Conservation (phyloP, 148 eudicot genomes). For the Persicaria tinctoria region DNA sequence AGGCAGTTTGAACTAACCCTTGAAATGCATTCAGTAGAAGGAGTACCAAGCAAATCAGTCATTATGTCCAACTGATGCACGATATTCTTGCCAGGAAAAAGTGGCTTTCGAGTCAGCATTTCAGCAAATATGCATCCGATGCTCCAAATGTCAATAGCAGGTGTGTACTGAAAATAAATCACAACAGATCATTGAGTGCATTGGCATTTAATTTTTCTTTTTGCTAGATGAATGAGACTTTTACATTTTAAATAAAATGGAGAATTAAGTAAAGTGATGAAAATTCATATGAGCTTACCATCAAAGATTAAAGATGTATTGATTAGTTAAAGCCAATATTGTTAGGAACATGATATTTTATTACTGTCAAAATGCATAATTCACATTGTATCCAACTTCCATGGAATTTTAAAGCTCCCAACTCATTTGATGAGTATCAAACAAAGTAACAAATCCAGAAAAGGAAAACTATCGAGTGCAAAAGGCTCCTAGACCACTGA, state of each 20-base stretch:
- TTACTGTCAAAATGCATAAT: not conserved
- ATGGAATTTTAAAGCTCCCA: not conserved
- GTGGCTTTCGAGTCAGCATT: conserved; percentile 16
- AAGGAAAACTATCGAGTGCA: not conserved
- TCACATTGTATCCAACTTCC: not conserved
- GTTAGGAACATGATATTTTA: not conserved
- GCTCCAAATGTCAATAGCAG: conserved; percentile 22
- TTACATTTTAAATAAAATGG: not conserved
- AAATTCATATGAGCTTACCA: too few relatives aligned
- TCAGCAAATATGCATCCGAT: conserved; percentile 24
- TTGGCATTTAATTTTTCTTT: not conserved
- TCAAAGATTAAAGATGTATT: too few relatives aligned
- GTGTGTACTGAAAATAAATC: conserved; percentile 19
- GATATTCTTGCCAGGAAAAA: conserved; percentile 21
- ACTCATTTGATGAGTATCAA: not conserved
- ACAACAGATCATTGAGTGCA: conserved; percentile 1
- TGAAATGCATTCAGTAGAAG: conserved; percentile 17
- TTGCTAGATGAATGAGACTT: not conserved
- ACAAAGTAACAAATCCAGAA: not conserved
- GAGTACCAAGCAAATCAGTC: conserved; percentile 22
- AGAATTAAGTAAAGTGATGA: not conserved
- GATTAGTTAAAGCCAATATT: too few relatives aligned
- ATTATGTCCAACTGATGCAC: conserved; percentile 20
- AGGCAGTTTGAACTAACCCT: conserved; percentile 15
- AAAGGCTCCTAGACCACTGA: not conserved